These are phyloP conservation scores for Verticillium zaregamsianum DNA, from an alignment of 2,329 filamentous ascomycete genomes.

Conservation along the genomic window DNA sequence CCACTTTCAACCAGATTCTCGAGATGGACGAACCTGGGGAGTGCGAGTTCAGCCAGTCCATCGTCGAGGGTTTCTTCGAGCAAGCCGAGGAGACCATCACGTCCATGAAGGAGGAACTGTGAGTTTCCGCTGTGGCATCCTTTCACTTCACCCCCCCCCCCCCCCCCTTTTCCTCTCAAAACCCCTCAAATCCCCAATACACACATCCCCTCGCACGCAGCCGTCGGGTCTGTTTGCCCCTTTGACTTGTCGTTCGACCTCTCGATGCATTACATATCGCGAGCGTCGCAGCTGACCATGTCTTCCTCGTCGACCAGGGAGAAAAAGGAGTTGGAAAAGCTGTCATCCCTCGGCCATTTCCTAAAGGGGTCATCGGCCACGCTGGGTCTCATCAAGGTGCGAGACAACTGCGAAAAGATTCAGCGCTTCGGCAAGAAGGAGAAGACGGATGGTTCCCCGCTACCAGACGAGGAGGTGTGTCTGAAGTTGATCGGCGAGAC, in stretches of 20 bases:
- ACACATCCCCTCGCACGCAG: neutral
- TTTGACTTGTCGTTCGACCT: neutral
- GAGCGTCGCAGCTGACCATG: constrained; percentile 6
- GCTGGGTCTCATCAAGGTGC: constrained; percentile 83
- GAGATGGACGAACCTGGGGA: constrained; percentile 95
- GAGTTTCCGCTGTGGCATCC: constrained; percentile 35
- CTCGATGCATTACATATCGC: neutral
- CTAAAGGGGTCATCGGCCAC: constrained; percentile 96
- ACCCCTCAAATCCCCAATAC: neutral
- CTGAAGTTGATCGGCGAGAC: constrained; percentile 67
- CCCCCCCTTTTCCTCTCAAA: constrained; percentile 4
- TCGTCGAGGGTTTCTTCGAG: constrained; percentile 89
- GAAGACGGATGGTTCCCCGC: constrained; percentile 68
- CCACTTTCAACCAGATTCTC: constrained; percentile 89
- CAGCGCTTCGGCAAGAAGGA: constrained; percentile 85
- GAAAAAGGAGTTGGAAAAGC: constrained; percentile 62
- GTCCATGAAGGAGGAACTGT: constrained; percentile 82
- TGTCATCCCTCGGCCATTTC: constrained; percentile 88
- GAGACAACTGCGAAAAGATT: constrained; percentile 93
- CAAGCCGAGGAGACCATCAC: constrained; percentile 84
- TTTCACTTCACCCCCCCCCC: constrained; percentile 1
- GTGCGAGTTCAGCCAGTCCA: constrained; percentile 80
- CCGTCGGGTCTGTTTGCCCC: constrained; percentile 5
- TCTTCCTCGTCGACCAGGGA: constrained; percentile 43
- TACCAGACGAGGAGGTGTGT: constrained; percentile 63